These are phyloP conservation scores for Dryas octopetala DNA, from an alignment of 306 rosid species.

Conservation along the genomic window DNA sequence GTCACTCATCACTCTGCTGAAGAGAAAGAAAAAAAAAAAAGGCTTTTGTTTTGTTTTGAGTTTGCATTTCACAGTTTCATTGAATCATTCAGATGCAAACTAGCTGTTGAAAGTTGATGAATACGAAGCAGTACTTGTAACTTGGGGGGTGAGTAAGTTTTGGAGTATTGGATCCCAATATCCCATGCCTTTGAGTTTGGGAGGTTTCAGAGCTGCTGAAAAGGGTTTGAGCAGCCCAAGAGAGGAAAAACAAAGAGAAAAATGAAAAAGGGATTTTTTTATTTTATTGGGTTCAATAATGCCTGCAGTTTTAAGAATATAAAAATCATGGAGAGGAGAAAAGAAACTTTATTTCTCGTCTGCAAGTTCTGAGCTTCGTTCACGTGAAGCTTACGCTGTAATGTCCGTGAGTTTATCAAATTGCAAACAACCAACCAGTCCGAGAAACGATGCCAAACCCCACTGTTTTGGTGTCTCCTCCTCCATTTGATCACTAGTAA, in stretches of 20 bases:
- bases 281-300: conserved; percentile 21
- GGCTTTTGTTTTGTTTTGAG: not conserved
- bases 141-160: conserved; percentile 5
- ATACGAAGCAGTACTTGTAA: not conserved
- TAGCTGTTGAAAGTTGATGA: conserved; percentile 6
- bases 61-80: not conserved
- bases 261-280: not conserved
- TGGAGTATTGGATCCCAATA: conserved; percentile 17
- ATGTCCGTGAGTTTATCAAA: conserved; percentile 31
- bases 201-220: not conserved
- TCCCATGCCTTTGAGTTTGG: not conserved
- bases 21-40: not conserved
- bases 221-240: conserved; percentile 19
- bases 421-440: conserved; percentile 2
- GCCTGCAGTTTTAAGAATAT: conserved; percentile 28
- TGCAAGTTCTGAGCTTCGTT: conserved; percentile 37
- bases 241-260: not conserved
- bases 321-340: conserved; percentile 36
- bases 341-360: conserved; percentile 30
- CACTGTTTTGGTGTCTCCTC: conserved; percentile 12
- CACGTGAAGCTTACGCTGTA: conserved; percentile 48
- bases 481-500: not conserved
- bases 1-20: not conserved
- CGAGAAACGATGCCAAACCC: conserved; percentile 22
- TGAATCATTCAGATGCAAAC: not conserved